Evolutionary conservation across 1,284 basidiomycete genomes (phyloP), one percentile per base, ranked within the genome.

Genomic region (Moesziomyces sp.): DNA sequence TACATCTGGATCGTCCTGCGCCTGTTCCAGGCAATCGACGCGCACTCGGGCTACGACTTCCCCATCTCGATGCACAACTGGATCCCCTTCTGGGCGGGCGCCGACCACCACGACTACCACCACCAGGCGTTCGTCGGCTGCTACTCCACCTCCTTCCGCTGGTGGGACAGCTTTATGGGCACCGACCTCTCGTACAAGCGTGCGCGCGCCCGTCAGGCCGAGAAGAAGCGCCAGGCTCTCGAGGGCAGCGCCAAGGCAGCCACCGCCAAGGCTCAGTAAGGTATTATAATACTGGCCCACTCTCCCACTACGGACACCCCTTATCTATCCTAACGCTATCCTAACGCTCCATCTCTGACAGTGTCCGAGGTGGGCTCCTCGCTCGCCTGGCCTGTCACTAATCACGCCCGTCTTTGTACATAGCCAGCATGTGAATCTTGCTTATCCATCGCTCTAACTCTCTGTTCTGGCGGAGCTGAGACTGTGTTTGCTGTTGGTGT

Each of bases 1-100:
- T 97, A 96, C 74, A 86, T 94, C 76, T 99, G 95, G 95, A 93
- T 99, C 84, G 89, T 90, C 11, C 89, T 97, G 54, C 91, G 96
- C 58, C 89, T 99, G 46, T 97, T 95, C 91, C 96, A 99, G 85
- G 96, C 97, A 52, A 90, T 99, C 76, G 96, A 99, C 81, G 91
- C 97, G 1, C 96, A 99, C 89, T 93, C 91, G 51, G 96, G 96
- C 58, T 98, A 97, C 85, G 94, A 84, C 71, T 83, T 85, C 60
- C 83, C 83, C 90, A 92, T 81, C 42, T 96, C 93, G n/a, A 88
- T 99, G 69, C 91, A 94, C 81, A 91, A 96, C 87, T 91, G 93
- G 82, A 66, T 99, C 30, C 96, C 96, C 4, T 93, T 98, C 89
- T 99, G 96, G 96, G 93, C 94, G 24, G 96, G 97, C 52, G 97